Evolutionary conservation across 2,329 filamentous ascomycete species (phyloP), one percentile per base, ranked within the genome.

Genomic region (Phaeoacremonium minimum): DNA sequence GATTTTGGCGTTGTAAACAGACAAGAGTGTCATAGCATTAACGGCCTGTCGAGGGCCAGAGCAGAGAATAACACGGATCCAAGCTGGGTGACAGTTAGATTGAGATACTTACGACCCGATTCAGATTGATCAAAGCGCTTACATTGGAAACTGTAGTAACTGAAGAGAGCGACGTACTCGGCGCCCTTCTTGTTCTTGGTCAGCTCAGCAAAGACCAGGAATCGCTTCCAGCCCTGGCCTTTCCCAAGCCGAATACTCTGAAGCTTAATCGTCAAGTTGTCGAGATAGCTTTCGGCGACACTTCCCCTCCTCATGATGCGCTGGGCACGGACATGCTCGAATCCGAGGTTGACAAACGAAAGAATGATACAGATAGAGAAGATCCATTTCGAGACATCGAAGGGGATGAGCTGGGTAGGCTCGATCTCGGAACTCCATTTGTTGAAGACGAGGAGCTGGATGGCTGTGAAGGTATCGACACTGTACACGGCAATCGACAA

Each of bases 321-420:
- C 43, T 84, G 66, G 17, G 91, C 89, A 36, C 85, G 79, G 32
- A 94, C 56, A 66, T 87, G 88, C 60, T 95, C 86, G 52, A 85
- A 93, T 13, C 66, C 71, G 18, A 94, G 73, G 47, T 97, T 86
- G 46, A 88, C 67, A 58, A 91, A 90, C 8, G 90, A 97, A 22
- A 93, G 71, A 45, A 97, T 84, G 55, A 98, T 97, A 58, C 90
- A 95, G 38, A 80, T 77, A 18, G 87, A 85, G 58, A 97, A 98
- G 57, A 98, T 90, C 89, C 90, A 96, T 66, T 93, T 94, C 11
- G 88, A 85, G 36, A 91, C 76, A 33, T 78, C 67, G 53, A 94
- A 80, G 4, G 81, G 76, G 46, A 97, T 84, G n/a, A 64, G 45
- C 38, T 60, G 56, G 28, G 77, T 75, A 2, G 89, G 89, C 49